Conservation (phyloP, 2,329 filamentous ascomycete genomes). For the Xylariaceae sp. region DNA sequence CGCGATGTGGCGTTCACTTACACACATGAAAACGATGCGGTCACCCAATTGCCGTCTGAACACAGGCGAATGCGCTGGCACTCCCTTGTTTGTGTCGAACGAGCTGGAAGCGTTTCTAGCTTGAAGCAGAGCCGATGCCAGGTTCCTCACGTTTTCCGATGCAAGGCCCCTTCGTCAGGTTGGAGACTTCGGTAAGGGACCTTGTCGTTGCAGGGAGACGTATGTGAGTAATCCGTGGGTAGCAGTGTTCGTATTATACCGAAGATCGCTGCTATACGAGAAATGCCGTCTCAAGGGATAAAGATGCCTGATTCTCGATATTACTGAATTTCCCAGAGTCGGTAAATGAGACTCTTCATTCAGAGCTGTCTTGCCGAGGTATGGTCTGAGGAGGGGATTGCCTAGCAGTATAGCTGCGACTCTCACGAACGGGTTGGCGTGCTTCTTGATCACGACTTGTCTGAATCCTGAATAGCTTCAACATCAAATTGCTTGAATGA, state of each 20-base stretch:
- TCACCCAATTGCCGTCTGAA: background rate
- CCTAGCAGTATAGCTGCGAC: no score
- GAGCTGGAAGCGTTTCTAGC: no score
- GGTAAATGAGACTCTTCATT: background rate
- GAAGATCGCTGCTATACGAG: no score
- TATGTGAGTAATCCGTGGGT: background rate
- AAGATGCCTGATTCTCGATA: no score
- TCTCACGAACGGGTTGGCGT: slow-evolving; percentile 1
- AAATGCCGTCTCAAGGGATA: no score
- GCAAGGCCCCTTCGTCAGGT: background rate
- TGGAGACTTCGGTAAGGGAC: slow-evolving; percentile 4
- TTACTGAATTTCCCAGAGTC: no score
- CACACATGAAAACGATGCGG: background rate
- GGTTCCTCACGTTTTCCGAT: background rate
- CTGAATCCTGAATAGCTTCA: no score
- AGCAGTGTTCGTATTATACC: no score
- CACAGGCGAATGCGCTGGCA: background rate
- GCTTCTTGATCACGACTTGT: no score
- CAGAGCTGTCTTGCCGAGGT: background rate
- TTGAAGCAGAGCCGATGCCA: background rate
- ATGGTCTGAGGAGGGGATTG: background rate
- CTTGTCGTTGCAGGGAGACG: background rate
- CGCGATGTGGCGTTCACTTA: slow-evolving; percentile 12
- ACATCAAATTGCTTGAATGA: no score
- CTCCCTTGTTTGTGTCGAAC: slow-evolving; percentile 2